Percentiles rank a stretch among this genome's conserved stretches.
phyloP scores from a whole-genome alignment of 192 early-diverging fungal species.

The Thamnidium elegans region DNA sequence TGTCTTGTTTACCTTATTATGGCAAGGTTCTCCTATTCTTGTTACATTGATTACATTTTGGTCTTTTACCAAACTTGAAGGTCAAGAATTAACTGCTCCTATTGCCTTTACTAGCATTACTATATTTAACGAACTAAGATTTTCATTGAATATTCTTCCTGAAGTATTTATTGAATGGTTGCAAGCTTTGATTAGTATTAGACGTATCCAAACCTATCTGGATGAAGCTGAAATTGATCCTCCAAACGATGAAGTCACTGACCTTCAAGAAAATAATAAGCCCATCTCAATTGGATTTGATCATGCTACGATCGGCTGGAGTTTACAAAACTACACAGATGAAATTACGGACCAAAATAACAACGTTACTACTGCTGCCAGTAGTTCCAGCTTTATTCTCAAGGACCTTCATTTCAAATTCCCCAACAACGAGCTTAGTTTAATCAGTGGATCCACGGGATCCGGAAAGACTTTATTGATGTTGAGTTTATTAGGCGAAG shows the following conservation, averaged over 20 bases:
- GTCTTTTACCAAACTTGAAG: slow-evolving; percentile 32
- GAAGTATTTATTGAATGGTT: slow-evolving; percentile 65
- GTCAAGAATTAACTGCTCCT: slow-evolving; percentile 57
- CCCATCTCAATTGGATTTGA: slow-evolving; percentile 38
- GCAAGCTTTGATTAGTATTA: slow-evolving; percentile 69
- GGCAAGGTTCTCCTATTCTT: slow-evolving; percentile 36
- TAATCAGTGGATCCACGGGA: slow-evolving; percentile 76
- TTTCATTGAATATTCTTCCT: slow-evolving; percentile 82
- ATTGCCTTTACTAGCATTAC: slow-evolving; percentile 83
- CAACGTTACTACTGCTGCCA: slow-evolving; percentile 74
- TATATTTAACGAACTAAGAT: slow-evolving; percentile 86
- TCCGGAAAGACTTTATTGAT: slow-evolving; percentile 85
- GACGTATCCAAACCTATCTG: slow-evolving; percentile 44
- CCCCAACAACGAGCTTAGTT: slow-evolving; percentile 45
- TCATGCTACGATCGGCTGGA: slow-evolving; percentile 58
- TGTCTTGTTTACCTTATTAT: slow-evolving; percentile 18
- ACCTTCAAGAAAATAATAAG: not conserved
- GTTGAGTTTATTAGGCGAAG: slow-evolving; percentile 78
- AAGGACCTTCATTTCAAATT: slow-evolving; percentile 48
- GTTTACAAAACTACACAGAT: slow-evolving; percentile 54
- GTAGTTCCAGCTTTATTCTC: slow-evolving; percentile 55
- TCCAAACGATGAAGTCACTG: not conserved
- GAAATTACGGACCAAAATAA: slow-evolving; percentile 77
- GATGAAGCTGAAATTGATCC: slow-evolving; percentile 44
- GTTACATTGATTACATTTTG: slow-evolving; percentile 35